A percentile compares a stretch with the other conserved stretches of the same genome.
Conservation (phyloP, 2,329 filamentous ascomycete species). For the Claviceps purpurea region DNA sequence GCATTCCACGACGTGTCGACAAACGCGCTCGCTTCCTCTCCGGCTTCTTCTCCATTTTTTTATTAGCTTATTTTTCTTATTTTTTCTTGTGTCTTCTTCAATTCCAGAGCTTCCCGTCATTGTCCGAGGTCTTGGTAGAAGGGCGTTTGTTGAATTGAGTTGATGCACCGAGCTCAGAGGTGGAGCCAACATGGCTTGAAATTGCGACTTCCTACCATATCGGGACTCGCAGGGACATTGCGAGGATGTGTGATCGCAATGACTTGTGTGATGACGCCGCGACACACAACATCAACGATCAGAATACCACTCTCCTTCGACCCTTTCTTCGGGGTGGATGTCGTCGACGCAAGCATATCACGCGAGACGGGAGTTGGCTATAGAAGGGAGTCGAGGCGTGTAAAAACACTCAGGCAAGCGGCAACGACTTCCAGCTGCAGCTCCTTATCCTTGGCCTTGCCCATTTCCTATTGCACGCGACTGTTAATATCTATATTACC, state of each 20-base stretch:
- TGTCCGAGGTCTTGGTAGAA: background rate
- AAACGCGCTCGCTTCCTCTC: too few relatives aligned
- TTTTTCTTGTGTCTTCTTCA: too few relatives aligned
- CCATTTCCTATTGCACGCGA: conserved; percentile 48
- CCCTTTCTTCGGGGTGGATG: background rate
- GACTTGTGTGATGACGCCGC: background rate
- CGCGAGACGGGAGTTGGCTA: conserved; percentile 27
- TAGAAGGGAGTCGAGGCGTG: conserved; percentile 87
- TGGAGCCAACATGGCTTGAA: background rate
- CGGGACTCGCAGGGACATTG: background rate
- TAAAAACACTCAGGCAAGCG: conserved; percentile 94
- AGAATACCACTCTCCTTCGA: background rate
- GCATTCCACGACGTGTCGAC: background rate
- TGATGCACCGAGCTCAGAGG: background rate
- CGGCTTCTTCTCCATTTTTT: too few relatives aligned
- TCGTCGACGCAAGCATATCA: background rate
- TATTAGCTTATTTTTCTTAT: too few relatives aligned
- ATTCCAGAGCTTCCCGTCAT: too few relatives aligned
- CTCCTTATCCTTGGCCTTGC: conserved; percentile 80
- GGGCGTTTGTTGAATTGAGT: background rate
- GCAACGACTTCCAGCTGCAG: conserved; percentile 94
- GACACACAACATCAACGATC: background rate
- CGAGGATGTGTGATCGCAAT: background rate
- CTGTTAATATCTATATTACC: background rate
- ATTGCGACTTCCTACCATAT: background rate